Evolutionary conservation across 495 filamentous ascomycete species (phyloP).

Genomic region (Talaromyces nanjingensis): DNA sequence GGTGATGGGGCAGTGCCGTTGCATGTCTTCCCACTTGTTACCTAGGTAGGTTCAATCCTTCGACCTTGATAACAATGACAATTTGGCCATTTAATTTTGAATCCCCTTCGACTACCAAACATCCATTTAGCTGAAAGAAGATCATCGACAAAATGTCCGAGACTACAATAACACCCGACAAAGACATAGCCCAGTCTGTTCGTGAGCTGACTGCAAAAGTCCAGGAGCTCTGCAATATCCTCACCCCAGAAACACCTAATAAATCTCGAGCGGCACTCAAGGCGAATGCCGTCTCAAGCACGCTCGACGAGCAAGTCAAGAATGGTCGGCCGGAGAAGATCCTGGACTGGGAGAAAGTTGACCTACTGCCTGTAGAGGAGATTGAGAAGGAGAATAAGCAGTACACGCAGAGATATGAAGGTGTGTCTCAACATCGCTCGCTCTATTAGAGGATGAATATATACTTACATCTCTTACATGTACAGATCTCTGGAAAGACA

Average conservation of each 20-base stretch:
- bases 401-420: not conserved
- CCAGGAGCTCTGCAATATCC: no score
- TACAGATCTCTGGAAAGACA: conserved; percentile 7
- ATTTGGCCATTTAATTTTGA: no score
- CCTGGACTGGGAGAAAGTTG: conserved; percentile 3
- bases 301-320: conserved; percentile 20
- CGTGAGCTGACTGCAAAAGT: no score
- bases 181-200: not conserved
- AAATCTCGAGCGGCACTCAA: conserved; percentile 2
- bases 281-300: conserved; percentile 51
- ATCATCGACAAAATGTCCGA: not conserved
- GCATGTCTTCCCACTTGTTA: no score
- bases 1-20: no score
- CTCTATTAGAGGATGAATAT: no score
- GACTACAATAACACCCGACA: not conserved
- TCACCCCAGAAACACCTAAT: not conserved
- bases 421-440: not conserved
- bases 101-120: no score
- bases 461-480: not conserved
- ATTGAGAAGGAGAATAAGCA: conserved; percentile 2
- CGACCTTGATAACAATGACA: no score
- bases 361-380: conserved; percentile 3
- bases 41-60: no score
- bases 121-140: not conserved
- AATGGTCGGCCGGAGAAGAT: conserved; percentile 5